These are phyloP conservation scores for Agaricales sp. DNA, from an alignment of 1,284 basidiomycete genomes.

Conservation along the genomic window DNA sequence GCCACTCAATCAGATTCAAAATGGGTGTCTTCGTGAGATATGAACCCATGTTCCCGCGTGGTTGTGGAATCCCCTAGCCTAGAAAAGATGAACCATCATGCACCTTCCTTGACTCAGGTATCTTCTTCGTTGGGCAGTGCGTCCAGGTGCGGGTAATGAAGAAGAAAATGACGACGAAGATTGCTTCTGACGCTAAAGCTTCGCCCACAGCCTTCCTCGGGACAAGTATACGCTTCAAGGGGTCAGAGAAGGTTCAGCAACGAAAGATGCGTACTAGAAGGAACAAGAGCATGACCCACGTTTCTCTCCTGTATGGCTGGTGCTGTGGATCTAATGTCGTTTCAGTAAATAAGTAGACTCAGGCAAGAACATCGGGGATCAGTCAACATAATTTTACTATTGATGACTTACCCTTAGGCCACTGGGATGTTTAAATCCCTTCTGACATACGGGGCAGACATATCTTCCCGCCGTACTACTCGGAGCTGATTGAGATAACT, in stretches of 20 bases:
- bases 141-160: neutral
- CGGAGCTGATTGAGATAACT: neutral
- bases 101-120: too few relatives aligned
- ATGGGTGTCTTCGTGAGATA: too few relatives aligned
- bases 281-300: slow-evolving; percentile 26
- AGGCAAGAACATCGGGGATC: slow-evolving; percentile 4
- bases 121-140: too few relatives aligned
- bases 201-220: slow-evolving; percentile 40
- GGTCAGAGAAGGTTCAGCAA: too few relatives aligned
- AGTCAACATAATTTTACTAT: slow-evolving; percentile 4
- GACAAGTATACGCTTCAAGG: slow-evolving; percentile 37
- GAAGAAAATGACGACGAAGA: slow-evolving; percentile 40
- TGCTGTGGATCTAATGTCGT: slow-evolving; percentile 45
- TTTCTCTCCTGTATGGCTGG: slow-evolving; percentile 47
- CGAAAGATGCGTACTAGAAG: too few relatives aligned
- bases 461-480: slow-evolving; percentile 17
- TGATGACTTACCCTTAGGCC: slow-evolving; percentile 32
- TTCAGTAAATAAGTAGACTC: slow-evolving; percentile 2
- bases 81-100: too few relatives aligned
- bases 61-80: too few relatives aligned
- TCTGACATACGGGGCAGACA: slow-evolving; percentile 40
- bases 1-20: too few relatives aligned
- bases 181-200: slow-evolving; percentile 47
- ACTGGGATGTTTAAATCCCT: slow-evolving; percentile 44
- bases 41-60: too few relatives aligned